Conservation (phyloP, 805 yeast species). For the Metschnikowia lunata region DNA sequence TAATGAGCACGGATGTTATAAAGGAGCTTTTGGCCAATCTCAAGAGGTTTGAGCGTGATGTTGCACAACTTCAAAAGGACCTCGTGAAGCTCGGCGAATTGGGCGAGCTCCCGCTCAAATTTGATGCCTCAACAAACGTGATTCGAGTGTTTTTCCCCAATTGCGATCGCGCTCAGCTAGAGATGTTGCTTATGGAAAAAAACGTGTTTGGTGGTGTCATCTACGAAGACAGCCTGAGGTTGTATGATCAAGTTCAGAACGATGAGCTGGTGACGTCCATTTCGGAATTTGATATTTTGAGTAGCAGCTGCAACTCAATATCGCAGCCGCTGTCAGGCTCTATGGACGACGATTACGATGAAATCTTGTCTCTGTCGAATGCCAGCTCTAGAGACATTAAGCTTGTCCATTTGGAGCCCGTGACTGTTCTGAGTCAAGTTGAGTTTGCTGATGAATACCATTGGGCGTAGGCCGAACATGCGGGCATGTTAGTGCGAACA, state of each 20-base stretch:
- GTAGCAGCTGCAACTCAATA: constrained; percentile 15
- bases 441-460: constrained; percentile 15
- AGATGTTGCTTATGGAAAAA: constrained; percentile 51
- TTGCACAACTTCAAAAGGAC: constrained; percentile 42
- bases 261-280: constrained; percentile 12
- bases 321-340: constrained; percentile 15
- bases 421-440: constrained; percentile 10
- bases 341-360: constrained; percentile 8
- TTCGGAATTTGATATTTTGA: constrained; percentile 17
- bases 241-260: constrained; percentile 5
- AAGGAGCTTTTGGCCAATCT: constrained; percentile 17
- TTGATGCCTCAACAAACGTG: constrained; percentile 34
- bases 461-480: constrained; percentile 11
- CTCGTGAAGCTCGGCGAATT: constrained; percentile 47
- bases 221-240: constrained; percentile 21
- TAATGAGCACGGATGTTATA: constrained; percentile 29
- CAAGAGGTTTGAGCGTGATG: constrained; percentile 32
- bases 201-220: constrained; percentile 58
- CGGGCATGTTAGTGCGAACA: not conserved
- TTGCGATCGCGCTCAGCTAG: constrained; percentile 56
- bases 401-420: constrained; percentile 13
- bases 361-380: constrained; percentile 11
- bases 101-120: constrained; percentile 62
- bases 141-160: constrained; percentile 66
- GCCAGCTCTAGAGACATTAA: constrained; percentile 2